These are phyloP conservation scores for Teratosphaeria epicoccoides DNA, from an alignment of 2,329 filamentous ascomycete genomes.

Conservation along the genomic window DNA sequence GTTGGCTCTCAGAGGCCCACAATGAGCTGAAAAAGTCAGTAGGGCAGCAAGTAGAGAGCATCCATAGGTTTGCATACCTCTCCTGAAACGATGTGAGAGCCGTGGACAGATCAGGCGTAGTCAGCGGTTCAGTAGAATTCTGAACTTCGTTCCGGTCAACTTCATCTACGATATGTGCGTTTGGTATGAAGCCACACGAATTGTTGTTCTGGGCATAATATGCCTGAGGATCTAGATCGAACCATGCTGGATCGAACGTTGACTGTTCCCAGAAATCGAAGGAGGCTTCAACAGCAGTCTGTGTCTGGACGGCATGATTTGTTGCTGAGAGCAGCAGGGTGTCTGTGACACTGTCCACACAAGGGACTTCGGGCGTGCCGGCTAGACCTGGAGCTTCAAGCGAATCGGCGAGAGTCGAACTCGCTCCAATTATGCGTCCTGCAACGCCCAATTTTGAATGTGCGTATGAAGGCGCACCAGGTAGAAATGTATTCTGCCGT, in stretches of 20 bases:
- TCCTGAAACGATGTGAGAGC: constrained; percentile 4
- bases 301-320: constrained; percentile 6
- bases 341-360: background rate
- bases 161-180: constrained; percentile 24
- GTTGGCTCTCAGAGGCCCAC: constrained; percentile 22
- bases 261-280: constrained; percentile 15
- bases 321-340: constrained; percentile 2
- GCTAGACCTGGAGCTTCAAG: background rate
- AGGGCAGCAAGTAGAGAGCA: background rate
- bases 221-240: constrained; percentile 21
- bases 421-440: background rate
- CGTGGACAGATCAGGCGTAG: constrained; percentile 1
- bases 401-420: background rate
- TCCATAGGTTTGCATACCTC: background rate
- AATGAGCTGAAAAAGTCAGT: constrained; percentile 4
- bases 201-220: constrained; percentile 22
- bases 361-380: background rate
- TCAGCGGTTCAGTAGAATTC: constrained; percentile 10
- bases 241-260: constrained; percentile 22
- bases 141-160: constrained; percentile 19
- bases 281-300: constrained; percentile 9
- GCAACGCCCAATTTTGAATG: background rate
- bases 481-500: background rate
- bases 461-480: background rate
- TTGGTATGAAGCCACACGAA: constrained; percentile 24